These are phyloP conservation scores for Globisporangium radiosum DNA, from an alignment of 352 stramenopile species.

Conservation along the genomic window DNA sequence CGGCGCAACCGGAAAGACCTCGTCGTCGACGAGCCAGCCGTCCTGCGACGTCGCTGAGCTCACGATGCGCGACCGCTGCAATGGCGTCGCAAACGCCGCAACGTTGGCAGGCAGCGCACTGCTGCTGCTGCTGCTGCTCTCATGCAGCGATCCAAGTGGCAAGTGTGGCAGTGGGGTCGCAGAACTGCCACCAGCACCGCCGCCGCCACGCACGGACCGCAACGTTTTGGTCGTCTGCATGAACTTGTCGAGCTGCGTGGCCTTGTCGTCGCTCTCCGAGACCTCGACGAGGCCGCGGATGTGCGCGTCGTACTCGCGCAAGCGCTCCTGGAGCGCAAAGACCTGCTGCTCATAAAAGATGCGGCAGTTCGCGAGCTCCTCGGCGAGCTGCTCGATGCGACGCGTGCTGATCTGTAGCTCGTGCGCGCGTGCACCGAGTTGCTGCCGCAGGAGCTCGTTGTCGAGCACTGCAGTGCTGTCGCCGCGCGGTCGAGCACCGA, in stretches of 20 bases:
- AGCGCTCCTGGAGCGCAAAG: constrained; percentile 29
- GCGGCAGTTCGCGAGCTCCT: constrained; percentile 41
- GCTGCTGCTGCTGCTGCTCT: not conserved
- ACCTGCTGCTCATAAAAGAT: constrained; percentile 54
- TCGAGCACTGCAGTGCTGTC: constrained; percentile 21
- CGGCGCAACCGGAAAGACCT: constrained; percentile 55
- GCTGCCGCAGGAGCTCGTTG: constrained; percentile 51
- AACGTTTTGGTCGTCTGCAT: constrained; percentile 49
- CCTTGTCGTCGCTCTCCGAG: constrained; percentile 36
- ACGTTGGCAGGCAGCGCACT: not conserved
- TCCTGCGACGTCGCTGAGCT: constrained; percentile 24
- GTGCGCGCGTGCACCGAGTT: constrained; percentile 38
- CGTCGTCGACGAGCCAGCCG: constrained; percentile 54
- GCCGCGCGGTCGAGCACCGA: not conserved
- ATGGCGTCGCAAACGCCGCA: constrained; percentile 5
- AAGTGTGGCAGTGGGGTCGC: not conserved
- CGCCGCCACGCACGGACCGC: constrained; percentile 51
- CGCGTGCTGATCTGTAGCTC: constrained; percentile 37
- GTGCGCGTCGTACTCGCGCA: constrained; percentile 44
- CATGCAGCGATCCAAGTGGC: not conserved
- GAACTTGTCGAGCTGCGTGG: constrained; percentile 37
- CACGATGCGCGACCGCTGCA: constrained; percentile 17
- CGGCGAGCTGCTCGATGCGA: constrained; percentile 37
- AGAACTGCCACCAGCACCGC: constrained; percentile 3
- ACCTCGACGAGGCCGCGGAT: constrained; percentile 36